phyloP scores from a whole-genome alignment of 257 asterid species.

The Euphrasia confusa region DNA sequence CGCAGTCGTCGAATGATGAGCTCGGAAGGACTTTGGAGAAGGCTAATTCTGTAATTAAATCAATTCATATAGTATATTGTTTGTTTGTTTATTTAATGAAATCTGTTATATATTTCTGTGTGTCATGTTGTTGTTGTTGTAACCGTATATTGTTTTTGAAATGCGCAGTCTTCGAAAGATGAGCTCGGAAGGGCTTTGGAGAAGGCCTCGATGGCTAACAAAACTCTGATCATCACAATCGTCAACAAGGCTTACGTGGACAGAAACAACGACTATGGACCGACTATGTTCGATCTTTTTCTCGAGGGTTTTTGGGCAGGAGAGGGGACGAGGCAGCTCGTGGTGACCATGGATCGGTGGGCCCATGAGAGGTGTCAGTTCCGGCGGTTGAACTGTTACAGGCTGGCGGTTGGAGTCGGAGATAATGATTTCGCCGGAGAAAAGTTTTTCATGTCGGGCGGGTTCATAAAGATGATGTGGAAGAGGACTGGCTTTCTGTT shows the following conservation, averaged over 20 bases:
- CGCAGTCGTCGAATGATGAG: too few species aligned
- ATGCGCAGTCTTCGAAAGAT: too few species aligned
- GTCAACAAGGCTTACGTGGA: slow-evolving; percentile 69
- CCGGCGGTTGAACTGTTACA: slow-evolving; percentile 57
- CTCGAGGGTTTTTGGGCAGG: slow-evolving; percentile 82
- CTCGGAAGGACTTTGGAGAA: too few species aligned
- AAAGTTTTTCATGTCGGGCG: slow-evolving; percentile 53
- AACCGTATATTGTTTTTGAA: too few species aligned
- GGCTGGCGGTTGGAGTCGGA: slow-evolving; percentile 31
- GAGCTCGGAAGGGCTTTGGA: slow-evolving; percentile 37
- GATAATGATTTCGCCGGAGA: slow-evolving; percentile 45
- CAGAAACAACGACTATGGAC: slow-evolving; percentile 27
- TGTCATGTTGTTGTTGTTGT: too few species aligned
- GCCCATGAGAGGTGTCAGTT: slow-evolving; percentile 56
- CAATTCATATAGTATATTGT: too few species aligned
- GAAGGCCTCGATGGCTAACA: slow-evolving; percentile 49
- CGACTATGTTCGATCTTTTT: slow-evolving; percentile 69
- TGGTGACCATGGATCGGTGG: slow-evolving; percentile 57
- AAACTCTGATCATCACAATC: slow-evolving; percentile 54
- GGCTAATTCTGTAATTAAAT: too few species aligned
- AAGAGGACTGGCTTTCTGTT: slow-evolving; percentile 50
- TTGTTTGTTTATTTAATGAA: too few species aligned
- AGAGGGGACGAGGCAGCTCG: slow-evolving; percentile 39
- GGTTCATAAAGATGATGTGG: slow-evolving; percentile 91
- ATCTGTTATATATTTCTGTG: too few species aligned